These are phyloP conservation scores for Aspergillus oerlinghausenensis DNA, from an alignment of 2,329 filamentous ascomycete species.

Conservation along the genomic window DNA sequence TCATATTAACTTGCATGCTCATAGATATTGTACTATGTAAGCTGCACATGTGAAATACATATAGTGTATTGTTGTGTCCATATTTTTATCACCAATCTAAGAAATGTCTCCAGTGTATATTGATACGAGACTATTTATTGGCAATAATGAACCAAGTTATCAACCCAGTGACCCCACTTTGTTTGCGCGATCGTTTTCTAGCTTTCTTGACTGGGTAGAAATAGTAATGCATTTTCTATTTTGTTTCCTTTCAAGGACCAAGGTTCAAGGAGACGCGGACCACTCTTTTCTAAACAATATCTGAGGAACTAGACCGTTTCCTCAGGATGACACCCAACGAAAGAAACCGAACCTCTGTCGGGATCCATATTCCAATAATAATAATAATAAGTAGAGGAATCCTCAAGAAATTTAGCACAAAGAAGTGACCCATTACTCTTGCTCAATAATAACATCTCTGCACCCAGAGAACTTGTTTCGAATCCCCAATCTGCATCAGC, in stretches of 20 bases:
- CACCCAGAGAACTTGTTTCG: background rate
- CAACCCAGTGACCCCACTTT: background rate
- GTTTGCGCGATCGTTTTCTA: background rate
- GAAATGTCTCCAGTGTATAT: background rate
- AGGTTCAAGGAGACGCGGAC: background rate
- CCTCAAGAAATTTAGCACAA: background rate
- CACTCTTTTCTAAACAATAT: background rate
- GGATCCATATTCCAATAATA: background rate
- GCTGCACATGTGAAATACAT: too few species aligned
- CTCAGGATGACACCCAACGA: background rate
- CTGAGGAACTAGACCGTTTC: background rate
- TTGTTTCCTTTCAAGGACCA: background rate
- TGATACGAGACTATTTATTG: background rate
- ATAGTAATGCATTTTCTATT: background rate
- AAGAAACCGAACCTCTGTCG: background rate
- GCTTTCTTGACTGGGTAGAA: background rate
- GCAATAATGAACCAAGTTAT: background rate
- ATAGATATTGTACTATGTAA: too few species aligned
- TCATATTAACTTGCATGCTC: too few species aligned
- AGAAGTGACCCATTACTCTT: background rate
- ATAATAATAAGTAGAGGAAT: background rate
- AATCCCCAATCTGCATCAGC: background rate
- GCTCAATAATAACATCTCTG: background rate
- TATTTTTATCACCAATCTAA: too few species aligned
- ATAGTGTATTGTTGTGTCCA: background rate